These are phyloP conservation scores for Claviceps fusiformis DNA, from an alignment of 2,329 filamentous ascomycete species.

Conservation along the genomic window DNA sequence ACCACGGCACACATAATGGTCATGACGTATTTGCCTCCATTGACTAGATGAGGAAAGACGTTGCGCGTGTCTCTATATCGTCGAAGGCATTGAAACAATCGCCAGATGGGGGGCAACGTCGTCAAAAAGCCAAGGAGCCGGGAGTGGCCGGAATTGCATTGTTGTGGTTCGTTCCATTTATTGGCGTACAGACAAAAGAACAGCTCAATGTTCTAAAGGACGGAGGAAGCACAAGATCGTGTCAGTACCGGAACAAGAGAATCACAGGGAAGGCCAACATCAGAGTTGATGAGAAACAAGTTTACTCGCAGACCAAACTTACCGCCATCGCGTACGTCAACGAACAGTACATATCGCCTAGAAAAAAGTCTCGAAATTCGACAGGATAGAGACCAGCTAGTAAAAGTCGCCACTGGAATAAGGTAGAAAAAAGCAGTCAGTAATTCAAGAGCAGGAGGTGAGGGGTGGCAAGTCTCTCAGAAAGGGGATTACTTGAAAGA, in stretches of 20 bases:
- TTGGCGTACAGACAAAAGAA: constrained; percentile 92
- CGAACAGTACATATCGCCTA: constrained; percentile 96
- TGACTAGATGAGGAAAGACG: constrained; percentile 82
- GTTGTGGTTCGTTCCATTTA: constrained; percentile 55
- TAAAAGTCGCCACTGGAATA: constrained; percentile 63
- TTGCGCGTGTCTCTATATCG: constrained; percentile 81
- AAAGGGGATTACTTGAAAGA: not conserved
- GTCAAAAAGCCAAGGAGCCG: constrained; percentile 75
- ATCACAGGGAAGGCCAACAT: not conserved
- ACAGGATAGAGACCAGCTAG: constrained; percentile 82
- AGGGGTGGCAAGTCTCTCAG: not conserved
- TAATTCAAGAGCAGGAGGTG: not conserved
- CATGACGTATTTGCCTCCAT: constrained; percentile 80
- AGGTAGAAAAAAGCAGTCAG: not conserved
- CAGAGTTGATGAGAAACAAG: too few species aligned
- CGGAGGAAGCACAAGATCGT: not conserved
- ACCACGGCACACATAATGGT: constrained; percentile 69
- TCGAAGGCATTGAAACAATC: constrained; percentile 76
- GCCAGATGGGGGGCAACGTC: constrained; percentile 76
- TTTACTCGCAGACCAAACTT: constrained; percentile 24
- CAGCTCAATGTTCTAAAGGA: constrained; percentile 62
- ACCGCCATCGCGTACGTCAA: constrained; percentile 80
- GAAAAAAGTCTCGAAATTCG: constrained; percentile 93
- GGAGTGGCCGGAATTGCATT: constrained; percentile 79
- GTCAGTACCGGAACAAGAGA: not conserved